These are phyloP conservation scores for Piloderma croceum DNA, from an alignment of 768 basidiomycete genomes.

Conservation along the genomic window DNA sequence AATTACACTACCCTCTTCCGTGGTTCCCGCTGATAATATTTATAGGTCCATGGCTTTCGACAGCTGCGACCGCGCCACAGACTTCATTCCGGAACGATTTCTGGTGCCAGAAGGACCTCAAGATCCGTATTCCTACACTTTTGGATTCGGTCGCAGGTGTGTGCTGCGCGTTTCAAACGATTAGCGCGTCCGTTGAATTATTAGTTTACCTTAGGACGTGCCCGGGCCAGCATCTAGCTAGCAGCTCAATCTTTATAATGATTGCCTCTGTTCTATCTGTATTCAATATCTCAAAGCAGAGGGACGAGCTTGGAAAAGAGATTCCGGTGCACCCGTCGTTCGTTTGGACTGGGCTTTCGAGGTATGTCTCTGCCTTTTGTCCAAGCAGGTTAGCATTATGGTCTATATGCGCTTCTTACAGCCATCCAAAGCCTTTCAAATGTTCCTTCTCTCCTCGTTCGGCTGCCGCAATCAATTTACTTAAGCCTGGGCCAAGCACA, in stretches of 20 bases:
- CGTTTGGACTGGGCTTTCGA: not conserved
- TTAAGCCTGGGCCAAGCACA: no score
- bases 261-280: not conserved
- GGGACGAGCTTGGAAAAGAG: not conserved
- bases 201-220: conserved; percentile 1
- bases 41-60: not conserved
- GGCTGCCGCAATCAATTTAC: no score
- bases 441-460: no score
- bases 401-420: no score
- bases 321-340: not conserved
- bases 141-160: conserved; percentile 11
- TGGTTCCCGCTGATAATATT: conserved; percentile 1
- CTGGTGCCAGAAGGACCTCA: not conserved
- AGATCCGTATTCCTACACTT: conserved; percentile 6
- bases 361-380: no score
- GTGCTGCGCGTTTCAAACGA: not conserved
- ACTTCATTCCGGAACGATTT: conserved; percentile 9
- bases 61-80: not conserved
- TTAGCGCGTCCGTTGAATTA: not conserved
- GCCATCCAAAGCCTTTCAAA: no score
- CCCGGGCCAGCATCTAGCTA: conserved; percentile 4
- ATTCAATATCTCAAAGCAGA: not conserved
- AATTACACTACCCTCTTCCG: not conserved
- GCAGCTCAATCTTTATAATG: conserved; percentile 4
- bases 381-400: no score